Conservation (phyloP, 257 asterid genomes). For the Solanum arcanum region DNA sequence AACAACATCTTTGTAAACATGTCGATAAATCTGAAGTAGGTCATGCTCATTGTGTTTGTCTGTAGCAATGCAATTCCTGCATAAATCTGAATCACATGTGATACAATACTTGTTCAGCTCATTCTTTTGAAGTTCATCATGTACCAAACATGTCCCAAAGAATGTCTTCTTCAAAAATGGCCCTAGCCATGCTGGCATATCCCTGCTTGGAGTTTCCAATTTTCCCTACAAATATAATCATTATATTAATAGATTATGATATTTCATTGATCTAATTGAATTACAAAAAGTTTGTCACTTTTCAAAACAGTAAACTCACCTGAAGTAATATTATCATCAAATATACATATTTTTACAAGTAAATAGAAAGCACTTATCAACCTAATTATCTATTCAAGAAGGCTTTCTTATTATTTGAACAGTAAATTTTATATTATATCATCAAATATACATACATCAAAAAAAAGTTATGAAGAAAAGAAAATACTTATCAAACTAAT, state of each 20-base stretch:
- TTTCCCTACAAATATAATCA: not conserved
- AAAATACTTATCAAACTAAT: not conserved
- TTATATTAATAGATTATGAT: not conserved
- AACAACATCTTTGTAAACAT: conserved; percentile 22
- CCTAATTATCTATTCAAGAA: not conserved
- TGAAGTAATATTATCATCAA: not conserved
- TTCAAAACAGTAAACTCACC: not conserved
- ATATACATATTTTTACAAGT: not conserved
- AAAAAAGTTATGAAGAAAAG: not conserved
- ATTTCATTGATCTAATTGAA: not conserved
- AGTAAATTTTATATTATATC: not conserved
- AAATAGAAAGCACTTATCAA: not conserved
- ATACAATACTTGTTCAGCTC: conserved; percentile 30
- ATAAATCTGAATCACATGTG: conserved; percentile 15
- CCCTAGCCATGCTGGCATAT: conserved; percentile 19
- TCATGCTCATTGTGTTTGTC: conserved; percentile 11
- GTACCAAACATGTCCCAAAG: conserved; percentile 22
- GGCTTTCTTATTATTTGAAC: not conserved
- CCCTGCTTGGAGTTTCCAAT: not conserved
- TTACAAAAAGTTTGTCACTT: not conserved
- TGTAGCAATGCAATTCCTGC: conserved; percentile 17
- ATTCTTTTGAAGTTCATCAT: conserved; percentile 12
- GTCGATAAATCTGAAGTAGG: conserved; percentile 10
- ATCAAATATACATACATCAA: not conserved
- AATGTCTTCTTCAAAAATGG: conserved; percentile 15